Evolutionary conservation across 2,329 filamentous ascomycete genomes (phyloP), one percentile per base, ranked within the genome.

Genomic region (Dissoconium aciculare): DNA sequence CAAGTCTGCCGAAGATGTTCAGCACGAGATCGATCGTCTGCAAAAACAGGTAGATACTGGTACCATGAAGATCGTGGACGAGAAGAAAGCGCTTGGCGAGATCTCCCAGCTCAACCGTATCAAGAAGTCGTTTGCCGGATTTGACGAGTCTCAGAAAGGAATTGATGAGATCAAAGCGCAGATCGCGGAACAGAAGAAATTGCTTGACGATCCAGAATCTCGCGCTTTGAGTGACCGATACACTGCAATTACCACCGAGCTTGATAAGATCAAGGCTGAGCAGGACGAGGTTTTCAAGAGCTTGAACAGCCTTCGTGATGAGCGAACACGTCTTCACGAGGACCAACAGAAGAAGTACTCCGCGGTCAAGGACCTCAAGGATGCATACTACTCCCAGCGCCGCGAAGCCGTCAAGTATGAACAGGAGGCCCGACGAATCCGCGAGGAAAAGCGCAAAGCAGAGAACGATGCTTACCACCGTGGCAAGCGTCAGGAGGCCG

Each of bases 1-100:
- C 72, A 93, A 89, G 71, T 83, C 66, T 46, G 71, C 73, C 32
- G 85, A 93, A 35, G 89, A 95, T 40, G 64, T 98, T 42, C 83
- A 95, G 56, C 67, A 68, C 40, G 74, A 89, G 58, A 89, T 95
- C 47, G 69, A 71, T 37, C 66, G 67, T 31, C 73, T 94, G 32
- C 81, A 93, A 44, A 77, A 77, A 58, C 71, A 87, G 55, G 84
- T 95, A 46, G 81, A 92, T 56, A 71, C 74, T 19, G 87, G 87
- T 42, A 78, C 71, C 55, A 85, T 98, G 78, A 92, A 85, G 63
- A 66, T 98, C 30, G 89, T 95, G 8, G 89, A 98, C 48, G 89
- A 95, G 71, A 91, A 83, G 68, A 95, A 94, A 70, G 76, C 82
- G 5, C 67, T 95, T 12, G 63, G 70, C 30, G 83, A 94, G 49